These are phyloP conservation scores for Cladosporium cucumerinum DNA, from an alignment of 2,329 filamentous ascomycete genomes.

Conservation along the genomic window DNA sequence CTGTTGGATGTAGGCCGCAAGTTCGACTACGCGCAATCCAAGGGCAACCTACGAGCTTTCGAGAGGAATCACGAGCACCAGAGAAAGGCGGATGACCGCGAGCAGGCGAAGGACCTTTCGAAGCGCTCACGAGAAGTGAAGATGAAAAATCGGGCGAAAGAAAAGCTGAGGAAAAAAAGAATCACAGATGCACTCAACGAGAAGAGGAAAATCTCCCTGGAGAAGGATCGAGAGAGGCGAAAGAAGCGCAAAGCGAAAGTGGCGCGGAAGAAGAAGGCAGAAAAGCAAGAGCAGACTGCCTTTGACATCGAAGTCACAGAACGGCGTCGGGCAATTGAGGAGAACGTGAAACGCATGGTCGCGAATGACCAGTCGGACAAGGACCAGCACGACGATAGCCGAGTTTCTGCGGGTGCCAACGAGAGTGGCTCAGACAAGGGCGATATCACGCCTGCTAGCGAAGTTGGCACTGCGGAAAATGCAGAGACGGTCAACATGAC, in stretches of 20 bases:
- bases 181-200: constrained; percentile 15
- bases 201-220: constrained; percentile 24
- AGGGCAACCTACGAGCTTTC: constrained; percentile 55
- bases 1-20: constrained; percentile 66
- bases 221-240: neutral
- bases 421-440: constrained; percentile 1
- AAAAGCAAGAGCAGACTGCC: constrained; percentile 4
- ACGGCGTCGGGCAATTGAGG: neutral
- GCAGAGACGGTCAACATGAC: neutral
- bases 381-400: neutral
- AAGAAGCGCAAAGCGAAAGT: constrained; percentile 13
- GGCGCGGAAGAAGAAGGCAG: constrained; percentile 17
- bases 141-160: constrained; percentile 39
- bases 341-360: constrained; percentile 17
- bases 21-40: constrained; percentile 68
- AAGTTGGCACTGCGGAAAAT: neutral
- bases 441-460: neutral
- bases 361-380: constrained; percentile 9
- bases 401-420: neutral
- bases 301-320: neutral
- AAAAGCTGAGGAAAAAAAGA: constrained; percentile 22
- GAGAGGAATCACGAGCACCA: constrained; percentile 45
- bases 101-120: constrained; percentile 34
- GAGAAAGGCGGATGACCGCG: constrained; percentile 36
- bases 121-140: constrained; percentile 41